Evolutionary conservation across 2,329 filamentous ascomycete species (phyloP), one percentile per base, ranked within the genome.

Genomic region (Ceratocystis ficicola): DNA sequence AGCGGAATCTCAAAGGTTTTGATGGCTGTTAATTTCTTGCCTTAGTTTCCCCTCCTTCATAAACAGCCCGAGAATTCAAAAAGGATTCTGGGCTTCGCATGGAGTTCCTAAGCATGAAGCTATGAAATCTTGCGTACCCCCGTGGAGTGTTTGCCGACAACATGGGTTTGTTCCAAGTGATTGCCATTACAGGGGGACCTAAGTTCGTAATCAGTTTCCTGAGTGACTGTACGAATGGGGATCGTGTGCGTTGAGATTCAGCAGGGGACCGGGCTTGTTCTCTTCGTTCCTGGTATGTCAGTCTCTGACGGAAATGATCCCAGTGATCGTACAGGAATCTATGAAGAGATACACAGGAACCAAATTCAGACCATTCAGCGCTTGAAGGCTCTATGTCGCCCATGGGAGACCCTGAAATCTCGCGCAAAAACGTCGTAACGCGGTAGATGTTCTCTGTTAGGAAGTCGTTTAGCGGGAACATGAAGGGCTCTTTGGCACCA

Each of bases 21-120:
- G 20, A 28, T 4, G 15, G 10, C 2, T 41, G 36, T 25, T 25
- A 36, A 10, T 25, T 48, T 20, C 36, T 36, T 70, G 82, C 82
- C 75, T 86, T 87, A 75, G 83, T 87, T 74, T 88, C 85, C 22
- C 86, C 86, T 44, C 86, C 86, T 71, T 88, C 86, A 71, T 88
- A 88, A 12, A 88, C 83, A 30, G 85, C 85, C 25, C 85, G 79
- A 28, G 83, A 82, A 1, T 84, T 85, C 25, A 86, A 73, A 67
- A 86, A 83, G 2, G 84, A 86, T 69, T 87, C 86, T 0, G 81
- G 83, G 69, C 82, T 83, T 46, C 83, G 80, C 69, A 86, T 85
- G 1, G 85, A 85, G 71, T 88, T 87, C 20, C 82, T 81, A 59
- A 88, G 78, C 86, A 88, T 88, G 70, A 88, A 88, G 69, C 87